phyloP scores from a whole-genome alignment of 257 asterid species.

The Dorcoceras hygrometricum region DNA sequence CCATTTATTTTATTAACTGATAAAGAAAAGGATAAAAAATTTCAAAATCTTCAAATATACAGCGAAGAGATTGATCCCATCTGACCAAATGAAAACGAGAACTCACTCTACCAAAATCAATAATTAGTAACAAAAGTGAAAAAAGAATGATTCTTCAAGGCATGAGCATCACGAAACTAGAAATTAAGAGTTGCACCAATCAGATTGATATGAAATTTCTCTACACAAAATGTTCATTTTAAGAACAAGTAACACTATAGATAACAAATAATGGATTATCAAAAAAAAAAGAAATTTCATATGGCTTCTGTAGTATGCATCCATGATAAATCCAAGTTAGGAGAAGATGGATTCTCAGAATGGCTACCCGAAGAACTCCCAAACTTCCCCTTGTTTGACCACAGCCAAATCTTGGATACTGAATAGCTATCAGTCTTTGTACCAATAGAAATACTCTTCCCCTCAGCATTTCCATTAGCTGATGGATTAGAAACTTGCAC shows the following conservation, averaged over 20 bases:
- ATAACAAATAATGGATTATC: constrained; percentile 16
- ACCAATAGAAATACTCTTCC: constrained; percentile 73
- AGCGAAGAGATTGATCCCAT: too few relatives aligned
- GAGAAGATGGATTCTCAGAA: constrained; percentile 31
- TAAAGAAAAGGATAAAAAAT: too few relatives aligned
- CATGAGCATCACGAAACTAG: too few relatives aligned
- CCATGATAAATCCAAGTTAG: constrained; percentile 44
- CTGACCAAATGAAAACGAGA: too few relatives aligned
- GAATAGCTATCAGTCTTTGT: constrained; percentile 93
- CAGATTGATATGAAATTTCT: too few relatives aligned
- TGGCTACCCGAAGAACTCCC: constrained; percentile 51
- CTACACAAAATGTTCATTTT: constrained; percentile 16
- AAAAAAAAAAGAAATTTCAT: constrained; percentile 31
- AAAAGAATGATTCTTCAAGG: too few relatives aligned
- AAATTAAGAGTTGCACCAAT: too few relatives aligned
- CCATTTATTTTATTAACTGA: too few relatives aligned
- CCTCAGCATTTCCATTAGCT: constrained; percentile 39
- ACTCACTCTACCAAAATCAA: too few relatives aligned
- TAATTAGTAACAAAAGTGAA: too few relatives aligned
- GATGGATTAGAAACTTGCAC: constrained; percentile 31
- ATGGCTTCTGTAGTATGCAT: constrained; percentile 37
- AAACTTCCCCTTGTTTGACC: constrained; percentile 80
- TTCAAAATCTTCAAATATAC: too few relatives aligned
- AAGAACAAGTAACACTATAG: constrained; percentile 23
- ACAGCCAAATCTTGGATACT: constrained; percentile 94